These are phyloP conservation scores for Beauveria sp. DNA, from an alignment of 2,329 filamentous ascomycete species.

Conservation along the genomic window DNA sequence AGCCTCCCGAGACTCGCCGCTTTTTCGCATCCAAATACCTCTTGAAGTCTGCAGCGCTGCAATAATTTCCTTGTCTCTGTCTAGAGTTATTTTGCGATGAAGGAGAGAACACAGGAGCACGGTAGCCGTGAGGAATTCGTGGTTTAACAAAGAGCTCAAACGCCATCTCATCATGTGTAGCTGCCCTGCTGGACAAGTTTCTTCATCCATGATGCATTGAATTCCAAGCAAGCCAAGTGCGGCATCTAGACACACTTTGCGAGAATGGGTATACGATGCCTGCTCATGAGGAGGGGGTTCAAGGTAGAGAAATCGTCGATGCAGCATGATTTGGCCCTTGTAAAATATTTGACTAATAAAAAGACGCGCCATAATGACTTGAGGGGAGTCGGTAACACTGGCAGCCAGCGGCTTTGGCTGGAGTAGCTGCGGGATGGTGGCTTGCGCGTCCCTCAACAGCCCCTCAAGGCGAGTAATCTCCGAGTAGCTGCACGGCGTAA, in stretches of 20 bases:
- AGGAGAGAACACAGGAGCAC: conserved; percentile 3
- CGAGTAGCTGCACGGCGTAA: not conserved
- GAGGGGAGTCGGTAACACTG: not conserved
- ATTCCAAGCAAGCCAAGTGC: not conserved
- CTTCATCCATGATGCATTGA: not conserved
- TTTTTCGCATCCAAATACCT: too few relatives aligned
- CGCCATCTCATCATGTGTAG: not conserved
- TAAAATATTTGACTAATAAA: not conserved
- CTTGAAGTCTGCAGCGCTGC: too few relatives aligned
- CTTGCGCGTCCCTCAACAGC: not conserved
- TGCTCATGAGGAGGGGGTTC: not conserved
- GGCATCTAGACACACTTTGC: not conserved
- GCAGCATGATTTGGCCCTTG: not conserved
- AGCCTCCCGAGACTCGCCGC: too few relatives aligned
- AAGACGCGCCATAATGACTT: not conserved
- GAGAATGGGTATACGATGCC: not conserved
- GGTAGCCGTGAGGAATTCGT: conserved; percentile 20
- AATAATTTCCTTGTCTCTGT: too few relatives aligned
- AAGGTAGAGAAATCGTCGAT: not conserved
- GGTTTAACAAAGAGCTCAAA: conserved; percentile 17
- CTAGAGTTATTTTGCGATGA: too few relatives aligned
- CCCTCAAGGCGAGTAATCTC: not conserved
- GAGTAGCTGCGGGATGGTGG: not conserved
- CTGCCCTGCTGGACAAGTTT: not conserved
- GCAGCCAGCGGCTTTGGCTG: not conserved